phyloP scores from a whole-genome alignment of 306 rosid genomes.

The Pterocarpus santalinus region DNA sequence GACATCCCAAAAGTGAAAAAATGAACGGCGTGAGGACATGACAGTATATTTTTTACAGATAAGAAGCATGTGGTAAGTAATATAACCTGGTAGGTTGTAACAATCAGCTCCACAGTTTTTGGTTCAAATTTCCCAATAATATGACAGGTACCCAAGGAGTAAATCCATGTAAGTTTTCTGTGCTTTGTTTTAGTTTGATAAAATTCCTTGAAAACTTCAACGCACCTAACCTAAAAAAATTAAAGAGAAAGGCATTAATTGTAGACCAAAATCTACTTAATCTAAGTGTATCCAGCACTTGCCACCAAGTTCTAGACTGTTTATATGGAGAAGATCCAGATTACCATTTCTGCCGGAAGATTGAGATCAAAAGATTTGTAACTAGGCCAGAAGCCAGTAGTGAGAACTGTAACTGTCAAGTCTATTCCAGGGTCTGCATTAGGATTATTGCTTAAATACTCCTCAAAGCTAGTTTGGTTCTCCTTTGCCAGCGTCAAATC shows the following conservation, averaged over 20 bases:
- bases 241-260: neutral
- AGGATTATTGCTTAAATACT: conserved; percentile 63
- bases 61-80: conserved; percentile 34
- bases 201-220: conserved; percentile 91
- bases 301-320: conserved; percentile 29
- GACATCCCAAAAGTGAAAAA: conserved; percentile 31
- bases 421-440: conserved; percentile 86
- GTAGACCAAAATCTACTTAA: conserved; percentile 36
- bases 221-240: conserved; percentile 72
- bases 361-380: conserved; percentile 94
- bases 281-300: conserved; percentile 35
- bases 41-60: conserved; percentile 9
- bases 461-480: conserved; percentile 85
- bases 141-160: conserved; percentile 92
- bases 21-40: conserved; percentile 20
- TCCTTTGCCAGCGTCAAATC: conserved; percentile 94
- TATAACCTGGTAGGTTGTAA: conserved; percentile 92
- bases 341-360: conserved; percentile 97
- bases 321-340: conserved; percentile 29
- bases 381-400: conserved; percentile 98
- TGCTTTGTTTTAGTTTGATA: conserved; percentile 92
- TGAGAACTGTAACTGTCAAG: conserved; percentile 90
- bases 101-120: conserved; percentile 85
- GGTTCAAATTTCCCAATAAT: conserved; percentile 85
- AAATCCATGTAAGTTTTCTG: conserved; percentile 93